A percentile compares a stretch with the other conserved stretches of the same genome.
phyloP scores from a whole-genome alignment of 352 stramenopile species.

The Globisporangium irregulare region DNA sequence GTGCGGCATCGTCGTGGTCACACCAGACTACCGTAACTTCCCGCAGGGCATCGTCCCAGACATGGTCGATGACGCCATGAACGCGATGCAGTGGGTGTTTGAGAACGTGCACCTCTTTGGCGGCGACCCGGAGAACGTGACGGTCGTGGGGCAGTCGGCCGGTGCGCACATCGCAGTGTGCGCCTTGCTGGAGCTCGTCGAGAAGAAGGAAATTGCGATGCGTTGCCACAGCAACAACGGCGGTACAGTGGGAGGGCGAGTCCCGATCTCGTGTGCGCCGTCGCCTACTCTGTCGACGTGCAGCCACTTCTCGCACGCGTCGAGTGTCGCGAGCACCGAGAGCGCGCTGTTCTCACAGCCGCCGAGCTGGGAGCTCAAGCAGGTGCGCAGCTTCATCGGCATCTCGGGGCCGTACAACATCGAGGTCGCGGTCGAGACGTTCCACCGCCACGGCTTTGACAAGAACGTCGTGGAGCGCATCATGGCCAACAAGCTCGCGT shows the following conservation, averaged over 20 bases:
- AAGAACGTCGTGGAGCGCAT: slow-evolving; percentile 72
- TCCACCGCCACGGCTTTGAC: slow-evolving; percentile 84
- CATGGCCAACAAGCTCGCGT: slow-evolving; percentile 66
- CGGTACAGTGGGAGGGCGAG: slow-evolving; percentile 14
- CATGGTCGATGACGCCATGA: slow-evolving; percentile 88
- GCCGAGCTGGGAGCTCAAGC: slow-evolving; percentile 56
- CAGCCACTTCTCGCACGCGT: slow-evolving; percentile 26
- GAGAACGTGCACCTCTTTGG: slow-evolving; percentile 82
- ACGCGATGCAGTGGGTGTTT: slow-evolving; percentile 86
- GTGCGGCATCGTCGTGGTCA: slow-evolving; percentile 82
- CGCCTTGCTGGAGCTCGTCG: slow-evolving; percentile 71
- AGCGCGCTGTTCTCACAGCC: slow-evolving; percentile 26
- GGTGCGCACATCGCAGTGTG: slow-evolving; percentile 86
- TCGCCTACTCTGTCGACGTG: slow-evolving; percentile 25
- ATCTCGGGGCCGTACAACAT: slow-evolving; percentile 90
- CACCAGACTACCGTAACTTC: slow-evolving; percentile 92
- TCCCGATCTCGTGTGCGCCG: slow-evolving; percentile 12
- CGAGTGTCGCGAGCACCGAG: slow-evolving; percentile 31
- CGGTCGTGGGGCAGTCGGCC: slow-evolving; percentile 87
- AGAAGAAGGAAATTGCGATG: slow-evolving; percentile 34
- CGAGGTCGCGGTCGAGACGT: slow-evolving; percentile 64
- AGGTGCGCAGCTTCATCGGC: slow-evolving; percentile 79
- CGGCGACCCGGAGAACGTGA: slow-evolving; percentile 81
- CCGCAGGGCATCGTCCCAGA: slow-evolving; percentile 81
- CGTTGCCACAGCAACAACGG: slow-evolving; percentile 6